Conservation (phyloP, 1,284 basidiomycete species). For the Ceratobasidium sp. region DNA sequence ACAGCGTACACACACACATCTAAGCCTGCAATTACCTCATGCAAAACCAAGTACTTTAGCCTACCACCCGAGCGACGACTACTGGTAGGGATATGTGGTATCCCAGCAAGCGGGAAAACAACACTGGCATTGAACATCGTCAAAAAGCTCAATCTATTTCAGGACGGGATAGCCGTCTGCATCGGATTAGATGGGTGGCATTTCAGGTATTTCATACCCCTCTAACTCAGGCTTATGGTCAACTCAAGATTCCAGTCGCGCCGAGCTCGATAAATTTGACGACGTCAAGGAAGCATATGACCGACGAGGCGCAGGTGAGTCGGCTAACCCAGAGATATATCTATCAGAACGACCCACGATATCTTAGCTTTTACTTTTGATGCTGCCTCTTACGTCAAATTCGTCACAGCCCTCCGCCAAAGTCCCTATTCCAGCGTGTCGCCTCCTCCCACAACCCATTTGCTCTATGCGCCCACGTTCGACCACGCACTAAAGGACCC, state of each 20-base stretch:
- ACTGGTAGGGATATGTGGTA: constrained; percentile 80
- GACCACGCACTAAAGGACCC: constrained; percentile 69
- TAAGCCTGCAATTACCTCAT: neutral
- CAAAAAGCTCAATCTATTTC: constrained; percentile 62
- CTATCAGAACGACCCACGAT: constrained; percentile 74
- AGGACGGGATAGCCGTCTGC: constrained; percentile 62
- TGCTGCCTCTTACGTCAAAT: constrained; percentile 69
- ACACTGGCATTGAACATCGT: constrained; percentile 72
- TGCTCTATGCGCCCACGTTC: constrained; percentile 78
- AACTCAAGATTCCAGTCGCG: constrained; percentile 62
- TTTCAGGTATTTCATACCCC: constrained; percentile 49
- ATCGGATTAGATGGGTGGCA: constrained; percentile 92
- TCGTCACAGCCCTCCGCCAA: constrained; percentile 67
- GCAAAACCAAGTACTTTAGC: constrained; percentile 55
- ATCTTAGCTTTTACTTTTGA: constrained; percentile 60
- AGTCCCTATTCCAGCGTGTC: constrained; percentile 53
- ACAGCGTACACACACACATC: neutral
- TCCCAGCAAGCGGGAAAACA: constrained; percentile 88
- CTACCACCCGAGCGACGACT: constrained; percentile 66
- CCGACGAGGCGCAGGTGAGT: constrained; percentile 65
- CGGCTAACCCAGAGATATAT: neutral
- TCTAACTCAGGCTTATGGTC: neutral
- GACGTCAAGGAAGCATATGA: constrained; percentile 80
- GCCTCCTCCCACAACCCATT: constrained; percentile 30
- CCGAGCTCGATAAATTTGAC: constrained; percentile 74